Evolutionary conservation across 2,329 filamentous ascomycete genomes (phyloP).

Genomic region (Xylariaceae sp.): DNA sequence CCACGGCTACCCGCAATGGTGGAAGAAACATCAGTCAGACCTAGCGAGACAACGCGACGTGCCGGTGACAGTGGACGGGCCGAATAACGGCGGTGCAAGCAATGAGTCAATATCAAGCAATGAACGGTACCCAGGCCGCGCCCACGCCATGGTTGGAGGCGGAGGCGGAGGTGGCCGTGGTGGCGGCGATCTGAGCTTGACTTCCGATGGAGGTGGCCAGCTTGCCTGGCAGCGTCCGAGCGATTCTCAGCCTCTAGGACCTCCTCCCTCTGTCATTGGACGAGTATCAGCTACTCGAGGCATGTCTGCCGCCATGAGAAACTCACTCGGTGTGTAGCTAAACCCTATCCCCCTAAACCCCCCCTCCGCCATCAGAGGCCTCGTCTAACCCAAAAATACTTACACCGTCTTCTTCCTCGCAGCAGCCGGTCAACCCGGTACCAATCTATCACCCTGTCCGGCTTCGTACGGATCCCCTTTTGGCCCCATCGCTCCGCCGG

Average conservation of each 20-base stretch:
- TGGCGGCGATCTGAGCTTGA: conserved; percentile 1
- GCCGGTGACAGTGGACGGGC: conserved; percentile 1
- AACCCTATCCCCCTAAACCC: not conserved
- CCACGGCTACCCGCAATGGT: conserved; percentile 57
- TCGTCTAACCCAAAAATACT: not conserved
- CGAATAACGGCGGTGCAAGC: not conserved
- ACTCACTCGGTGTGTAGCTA: conserved; percentile 18
- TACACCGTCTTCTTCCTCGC: not conserved
- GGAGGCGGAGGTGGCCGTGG: conserved; percentile 4
- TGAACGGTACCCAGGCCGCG: conserved; percentile 3
- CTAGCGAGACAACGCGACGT: conserved; percentile 32
- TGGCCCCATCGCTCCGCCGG: conserved; percentile 31
- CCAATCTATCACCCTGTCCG: conserved; percentile 8
- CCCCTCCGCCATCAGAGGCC: too few species aligned
- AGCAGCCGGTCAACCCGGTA: conserved; percentile 2
- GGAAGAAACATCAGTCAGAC: conserved; percentile 49
- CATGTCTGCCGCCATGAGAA: conserved; percentile 12
- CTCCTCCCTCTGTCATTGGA: conserved; percentile 4
- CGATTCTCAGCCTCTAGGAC: conserved; percentile 14
- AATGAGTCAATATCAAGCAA: not conserved
- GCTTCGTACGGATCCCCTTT: conserved; percentile 28
- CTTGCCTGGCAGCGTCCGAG: conserved; percentile 20
- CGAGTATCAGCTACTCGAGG: conserved; percentile 3
- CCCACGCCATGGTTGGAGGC: conserved; percentile 1
- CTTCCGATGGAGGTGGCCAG: conserved; percentile 9